Evolutionary conservation across 768 basidiomycete species (phyloP).

Genomic region (Daedaleopsis nitida): DNA sequence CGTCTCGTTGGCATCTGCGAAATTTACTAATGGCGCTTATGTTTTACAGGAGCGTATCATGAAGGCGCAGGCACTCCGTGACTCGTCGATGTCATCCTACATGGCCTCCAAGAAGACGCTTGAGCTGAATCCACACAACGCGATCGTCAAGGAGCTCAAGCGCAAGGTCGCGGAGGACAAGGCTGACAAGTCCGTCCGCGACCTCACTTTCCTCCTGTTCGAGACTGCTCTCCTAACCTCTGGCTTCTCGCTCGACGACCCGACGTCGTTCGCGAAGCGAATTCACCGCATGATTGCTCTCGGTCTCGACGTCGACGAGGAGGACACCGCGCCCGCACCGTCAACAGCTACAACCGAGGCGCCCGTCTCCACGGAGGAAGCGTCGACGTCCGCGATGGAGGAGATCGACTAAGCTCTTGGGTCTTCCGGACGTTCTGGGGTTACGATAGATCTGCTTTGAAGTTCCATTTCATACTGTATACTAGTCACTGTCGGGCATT

Average conservation of each 20-base stretch:
- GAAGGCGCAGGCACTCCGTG: conserved; percentile 97
- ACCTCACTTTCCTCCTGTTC: conserved; percentile 93
- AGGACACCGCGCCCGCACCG: conserved; percentile 49
- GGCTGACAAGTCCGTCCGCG: conserved; percentile 97
- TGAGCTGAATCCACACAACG: conserved; percentile 90
- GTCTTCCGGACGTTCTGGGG: conserved; percentile 9
- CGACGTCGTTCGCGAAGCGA: conserved; percentile 91
- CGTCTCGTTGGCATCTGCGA: neutral
- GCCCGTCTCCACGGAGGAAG: conserved; percentile 53
- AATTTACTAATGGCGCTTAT: neutral
- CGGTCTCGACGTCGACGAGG: conserved; percentile 88
- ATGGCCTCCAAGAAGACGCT: conserved; percentile 99
- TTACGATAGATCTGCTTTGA: conserved; percentile 14
- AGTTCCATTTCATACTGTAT: conserved; percentile 14
- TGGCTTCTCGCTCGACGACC: conserved; percentile 95
- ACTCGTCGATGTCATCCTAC: conserved; percentile 97
- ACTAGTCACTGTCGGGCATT: conserved; percentile 19
- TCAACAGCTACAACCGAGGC: conserved; percentile 50
- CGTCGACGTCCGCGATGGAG: conserved; percentile 89
- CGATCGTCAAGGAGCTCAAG: conserved; percentile 96
- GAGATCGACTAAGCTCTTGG: conserved; percentile 77
- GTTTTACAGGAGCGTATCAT: conserved; percentile 84
- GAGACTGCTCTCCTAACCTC: conserved; percentile 96
- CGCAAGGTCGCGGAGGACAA: conserved; percentile 96
- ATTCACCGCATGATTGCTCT: conserved; percentile 97